Base-by-base conservation (phyloP, 768 basidiomycete species). In the Mycena sanguinolenta region DNA sequence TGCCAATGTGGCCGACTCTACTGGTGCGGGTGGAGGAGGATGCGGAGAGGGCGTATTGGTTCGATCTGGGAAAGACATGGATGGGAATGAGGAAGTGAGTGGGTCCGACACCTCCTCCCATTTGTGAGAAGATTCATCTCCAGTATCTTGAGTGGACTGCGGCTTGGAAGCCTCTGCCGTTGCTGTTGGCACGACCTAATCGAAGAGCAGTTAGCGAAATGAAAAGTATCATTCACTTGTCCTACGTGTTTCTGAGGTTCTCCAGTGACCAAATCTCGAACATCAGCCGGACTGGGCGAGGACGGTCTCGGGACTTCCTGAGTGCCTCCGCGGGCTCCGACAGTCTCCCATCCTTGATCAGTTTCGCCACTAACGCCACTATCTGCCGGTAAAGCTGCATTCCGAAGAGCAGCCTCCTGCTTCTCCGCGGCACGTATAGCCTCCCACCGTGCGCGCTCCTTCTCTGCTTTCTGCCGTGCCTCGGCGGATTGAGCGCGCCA, bases 401-500 rank as follows among this genome's bases (percentile, higher is more conserved):
- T 83, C 63, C 79, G 83, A 49, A 80, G 82, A 32, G 81, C 81
- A 13, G 79, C 80, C 74, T 83, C 80, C 70, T 83, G 79, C 60
- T 82, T 82, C 79, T 92, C 90, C 38, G 82, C 82, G 36, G 83
- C 85, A 49, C 94, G 87, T 57, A 92, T 82, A 19, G 83, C 82
- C 77, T 93, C 93, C 93, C 92, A 95, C 70, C 85, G 84, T 50
- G 85, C 86, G 13, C 94, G 91, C 78, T 90, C 89, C 70, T 84
- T 86, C 82, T 94, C 94, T 12, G 93, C 92, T 77, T 91, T 94
- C 76, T 88, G 84, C 60, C 93, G 90, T 52, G 90, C 90, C 69
- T 88, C 88, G 34, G 93, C 91, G 44, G 90, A 91, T 74, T 90
- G 88, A 27, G 87, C 87, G 46, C 91, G 90, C 95, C 94, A 96